Conservation (phyloP, 2,329 filamentous ascomycete genomes). For the Emmonsiellopsis sp. region DNA sequence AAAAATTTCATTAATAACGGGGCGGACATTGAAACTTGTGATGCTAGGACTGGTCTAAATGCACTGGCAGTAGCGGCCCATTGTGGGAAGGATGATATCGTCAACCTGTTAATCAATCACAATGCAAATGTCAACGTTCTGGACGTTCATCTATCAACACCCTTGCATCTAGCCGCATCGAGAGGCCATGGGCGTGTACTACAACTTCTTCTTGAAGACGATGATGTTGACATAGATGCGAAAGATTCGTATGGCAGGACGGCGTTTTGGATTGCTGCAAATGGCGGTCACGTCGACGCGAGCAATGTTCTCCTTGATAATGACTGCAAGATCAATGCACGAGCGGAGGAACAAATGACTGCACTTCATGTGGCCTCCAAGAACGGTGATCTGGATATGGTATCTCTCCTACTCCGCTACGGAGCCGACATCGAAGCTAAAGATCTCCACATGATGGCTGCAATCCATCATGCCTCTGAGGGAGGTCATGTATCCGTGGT, state of each 20-base stretch:
- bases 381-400: constrained; percentile 28
- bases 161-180: constrained; percentile 30
- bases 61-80: constrained; percentile 32
- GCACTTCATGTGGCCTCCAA: constrained; percentile 31
- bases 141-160: constrained; percentile 22
- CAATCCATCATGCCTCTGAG: constrained; percentile 29
- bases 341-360: constrained; percentile 24
- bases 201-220: constrained; percentile 23
- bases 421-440: constrained; percentile 21
- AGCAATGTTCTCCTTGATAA: constrained; percentile 22
- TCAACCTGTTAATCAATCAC: constrained; percentile 23
- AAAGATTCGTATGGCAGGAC: constrained; percentile 25
- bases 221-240: constrained; percentile 21
- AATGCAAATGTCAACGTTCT: constrained; percentile 22
- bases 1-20: constrained; percentile 25
- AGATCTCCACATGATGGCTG: constrained; percentile 22
- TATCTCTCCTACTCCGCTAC: constrained; percentile 22
- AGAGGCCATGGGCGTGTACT: constrained; percentile 27
- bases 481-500: constrained; percentile 26
- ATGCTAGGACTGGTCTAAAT: constrained; percentile 24
- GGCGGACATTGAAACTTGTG: constrained; percentile 22
- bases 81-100: constrained; percentile 29
- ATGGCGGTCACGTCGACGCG: constrained; percentile 26
- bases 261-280: constrained; percentile 27
- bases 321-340: constrained; percentile 22